Percentiles rank a stretch among this genome's conserved stretches.
Conservation (phyloP, 192 early-diverging fungal species). For the Linnemannia hyalina region DNA sequence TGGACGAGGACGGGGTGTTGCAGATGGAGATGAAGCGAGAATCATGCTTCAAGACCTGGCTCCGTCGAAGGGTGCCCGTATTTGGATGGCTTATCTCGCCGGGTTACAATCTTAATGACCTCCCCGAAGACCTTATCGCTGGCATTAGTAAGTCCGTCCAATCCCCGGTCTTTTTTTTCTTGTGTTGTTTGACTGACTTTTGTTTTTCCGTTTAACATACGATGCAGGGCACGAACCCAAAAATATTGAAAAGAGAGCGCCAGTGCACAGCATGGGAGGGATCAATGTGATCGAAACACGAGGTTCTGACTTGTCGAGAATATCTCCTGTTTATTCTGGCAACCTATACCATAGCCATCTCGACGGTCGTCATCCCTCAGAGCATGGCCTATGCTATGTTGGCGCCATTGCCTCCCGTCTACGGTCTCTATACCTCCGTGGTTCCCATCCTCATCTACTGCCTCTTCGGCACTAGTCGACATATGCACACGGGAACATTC, state of each 20-base stretch:
- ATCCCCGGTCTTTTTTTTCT: background rate
- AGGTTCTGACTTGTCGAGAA: background rate
- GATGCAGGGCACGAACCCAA: background rate
- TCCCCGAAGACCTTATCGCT: slow-evolving; percentile 54
- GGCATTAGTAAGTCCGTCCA: slow-evolving; percentile 47
- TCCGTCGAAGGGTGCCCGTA: slow-evolving; percentile 28
- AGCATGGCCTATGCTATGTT: slow-evolving; percentile 63
- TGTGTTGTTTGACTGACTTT: background rate
- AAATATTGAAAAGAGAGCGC: background rate
- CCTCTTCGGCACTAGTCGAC: slow-evolving; percentile 55
- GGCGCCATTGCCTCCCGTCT: slow-evolving; percentile 58
- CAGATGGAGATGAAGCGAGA: slow-evolving; percentile 11
- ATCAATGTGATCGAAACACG: background rate
- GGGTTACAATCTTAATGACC: slow-evolving; percentile 28
- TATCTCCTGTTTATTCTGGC: background rate
- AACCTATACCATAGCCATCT: slow-evolving; percentile 34
- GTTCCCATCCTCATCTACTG: slow-evolving; percentile 54
- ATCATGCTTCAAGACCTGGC: slow-evolving; percentile 45
- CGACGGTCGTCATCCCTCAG: slow-evolving; percentile 59
- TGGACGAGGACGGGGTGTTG: background rate
- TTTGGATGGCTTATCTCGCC: slow-evolving; percentile 51
- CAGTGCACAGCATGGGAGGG: background rate
- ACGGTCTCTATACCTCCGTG: slow-evolving; percentile 59
- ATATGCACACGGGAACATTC: slow-evolving; percentile 57
- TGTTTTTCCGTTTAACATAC: background rate